Base-by-base conservation (phyloP, 345 rosid species). In the Atalantia buxifolia region DNA sequence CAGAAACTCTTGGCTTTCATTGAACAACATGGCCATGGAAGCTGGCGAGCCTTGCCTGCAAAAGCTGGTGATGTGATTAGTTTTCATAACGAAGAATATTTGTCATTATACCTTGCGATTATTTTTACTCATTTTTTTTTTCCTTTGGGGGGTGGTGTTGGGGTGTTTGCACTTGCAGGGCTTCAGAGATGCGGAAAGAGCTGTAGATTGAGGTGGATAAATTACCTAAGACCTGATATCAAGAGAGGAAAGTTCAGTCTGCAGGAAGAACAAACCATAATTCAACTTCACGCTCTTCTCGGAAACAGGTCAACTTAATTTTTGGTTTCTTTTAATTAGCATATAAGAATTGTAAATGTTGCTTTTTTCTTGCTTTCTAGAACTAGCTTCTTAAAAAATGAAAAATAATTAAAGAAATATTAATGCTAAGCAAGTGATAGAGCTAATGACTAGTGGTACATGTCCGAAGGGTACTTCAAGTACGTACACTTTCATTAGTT, bases 111-210 rank as follows among this genome's bases (percentile, higher is more conserved):
- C 9, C 14, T 5, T 14, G 14, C 13, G 30, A 27, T 28, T 57
- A 30, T 13, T 6, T 60, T 33, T 9, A 24, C 7, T 33, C 10
- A 19, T 12, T 4, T 60, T 14, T n/a, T 35, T n/a, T 36, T 35
- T 2, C 50, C 16, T 12, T 42, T 12, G 50, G 50, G 7, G 48
- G 12, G 13, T 42, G 18, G 12, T 18, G n/a, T 18, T 63, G 16
- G 2, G 66, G 21, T 1, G 7, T 31, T 21, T 19, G 22, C 10
- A n/a, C 35, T 67, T 74, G 18, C 25, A 89, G 92, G 90, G 21
- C 88, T 89, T 72, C 86, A 89, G 62, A 83, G 92, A 82, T 89
- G 92, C n/a, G 92, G 92, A 21, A 89, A 89, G 78, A 89, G 92
- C 50, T 87, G 92, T 68, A 81, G 92, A 65, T 81, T 89, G n/a